Evolutionary conservation across 306 rosid genomes (phyloP), one percentile per base, ranked within the genome.

Genomic region (Crataegus laevigata): DNA sequence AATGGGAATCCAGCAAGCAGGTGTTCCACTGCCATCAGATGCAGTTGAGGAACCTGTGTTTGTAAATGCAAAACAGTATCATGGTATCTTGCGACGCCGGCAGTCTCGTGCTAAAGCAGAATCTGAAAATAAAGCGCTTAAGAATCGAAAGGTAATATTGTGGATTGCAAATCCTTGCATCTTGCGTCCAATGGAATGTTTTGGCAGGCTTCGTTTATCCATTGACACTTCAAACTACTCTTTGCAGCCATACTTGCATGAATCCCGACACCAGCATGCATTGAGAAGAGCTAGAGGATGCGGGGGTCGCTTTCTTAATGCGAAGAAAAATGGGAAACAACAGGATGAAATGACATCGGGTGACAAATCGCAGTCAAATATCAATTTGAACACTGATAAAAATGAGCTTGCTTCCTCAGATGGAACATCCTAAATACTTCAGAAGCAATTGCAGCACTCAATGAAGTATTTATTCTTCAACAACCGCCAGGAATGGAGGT

Each of bases 31-130:
- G 71, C 98, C 96, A 51, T 86, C 93, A 60, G 96, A 93, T 78
- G 93, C 96, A 26, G 96, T 93, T 73, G 97, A 91, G 88, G 98
- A 91, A 85, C 97, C 97, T 30, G 97, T 93, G 58, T 93, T 91
- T 86, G 98, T 91, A 75, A 93, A 93, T 81, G 98, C 98, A 64
- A 93, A 93, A 71, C 98, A 91, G 75, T 93, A 93, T 85, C 98
- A 88, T n/a, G 98, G 98, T 73, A 93, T 93, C 84, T 83, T 93
- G 80, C 84, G 96, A 62, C 96, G 96, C 11, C 84, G 98, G 40
- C 98, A 93, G 75, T 93, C 96, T 66, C 98, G 96, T 74, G 98
- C 98, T 42, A 93, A 91, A 88, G 98, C 98, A 75, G 98, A 93
- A 86, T 89, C 93, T 50, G 97, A 91, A 90, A 88, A 90, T 66